phyloP scores from a whole-genome alignment of 2,329 filamentous ascomycete species.

The Nigrospora osmanthi region DNA sequence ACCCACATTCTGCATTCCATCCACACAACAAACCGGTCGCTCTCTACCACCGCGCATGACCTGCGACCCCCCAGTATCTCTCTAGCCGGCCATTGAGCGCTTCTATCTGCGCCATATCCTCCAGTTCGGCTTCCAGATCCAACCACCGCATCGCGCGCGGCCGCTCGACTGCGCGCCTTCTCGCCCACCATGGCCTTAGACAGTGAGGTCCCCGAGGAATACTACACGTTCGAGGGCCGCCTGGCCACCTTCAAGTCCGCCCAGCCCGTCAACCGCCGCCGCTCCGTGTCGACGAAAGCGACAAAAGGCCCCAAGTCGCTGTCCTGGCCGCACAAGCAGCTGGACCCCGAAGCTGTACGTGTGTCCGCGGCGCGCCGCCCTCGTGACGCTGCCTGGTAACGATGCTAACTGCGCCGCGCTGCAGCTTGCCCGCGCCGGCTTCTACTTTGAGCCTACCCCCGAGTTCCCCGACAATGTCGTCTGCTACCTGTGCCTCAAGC shows the following conservation, averaged over 20 bases:
- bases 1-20: too few species aligned
- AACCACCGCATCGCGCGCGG: slow-evolving; percentile 20
- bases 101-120: too few species aligned
- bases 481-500: slow-evolving; percentile 80
- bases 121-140: too few species aligned
- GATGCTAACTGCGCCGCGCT: not conserved
- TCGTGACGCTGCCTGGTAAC: slow-evolving; percentile 2
- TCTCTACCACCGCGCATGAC: too few species aligned
- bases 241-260: slow-evolving; percentile 69
- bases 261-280: slow-evolving; percentile 58
- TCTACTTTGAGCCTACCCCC: slow-evolving; percentile 74
- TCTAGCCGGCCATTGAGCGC: too few species aligned
- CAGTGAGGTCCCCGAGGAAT: slow-evolving; percentile 34
- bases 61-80: too few species aligned
- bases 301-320: slow-evolving; percentile 39
- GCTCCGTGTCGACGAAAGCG: slow-evolving; percentile 54
- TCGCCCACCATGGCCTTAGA: slow-evolving; percentile 11
- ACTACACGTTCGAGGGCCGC: slow-evolving; percentile 64
- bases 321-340: slow-evolving; percentile 72
- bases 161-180: not conserved
- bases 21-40: too few species aligned
- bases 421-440: slow-evolving; percentile 83
- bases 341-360: slow-evolving; percentile 56
- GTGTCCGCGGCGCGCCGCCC: slow-evolving; percentile 6
- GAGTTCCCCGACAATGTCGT: slow-evolving; percentile 78